Percentiles rank a stretch among this genome's conserved stretches.
These are phyloP conservation scores for Zygnema cylindricum DNA, from an alignment of 139 green algal genomes.

Conservation along the genomic window DNA sequence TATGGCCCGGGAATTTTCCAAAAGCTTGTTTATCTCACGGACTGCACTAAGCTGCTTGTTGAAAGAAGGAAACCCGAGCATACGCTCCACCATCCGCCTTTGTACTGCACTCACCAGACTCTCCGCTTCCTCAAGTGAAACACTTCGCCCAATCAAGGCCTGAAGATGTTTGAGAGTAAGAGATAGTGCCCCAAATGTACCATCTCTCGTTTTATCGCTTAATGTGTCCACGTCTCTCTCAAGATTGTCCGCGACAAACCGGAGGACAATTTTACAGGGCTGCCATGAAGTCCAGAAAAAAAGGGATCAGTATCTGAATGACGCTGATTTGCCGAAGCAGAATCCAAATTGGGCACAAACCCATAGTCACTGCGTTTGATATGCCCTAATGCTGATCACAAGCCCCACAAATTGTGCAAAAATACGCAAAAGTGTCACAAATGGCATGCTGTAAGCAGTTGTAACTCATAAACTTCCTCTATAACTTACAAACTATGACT, in stretches of 20 bases:
- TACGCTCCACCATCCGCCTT: conserved; percentile 67
- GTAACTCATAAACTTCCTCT: too few species aligned
- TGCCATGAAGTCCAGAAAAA: conserved; percentile 11
- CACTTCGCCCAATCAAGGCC: conserved; percentile 21
- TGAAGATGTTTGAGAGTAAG: conserved; percentile 35
- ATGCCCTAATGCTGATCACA: too few species aligned
- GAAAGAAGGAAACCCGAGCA: conserved; percentile 72
- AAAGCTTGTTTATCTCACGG: conserved; percentile 51
- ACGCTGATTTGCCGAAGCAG: too few species aligned
- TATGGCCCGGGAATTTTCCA: conserved; percentile 34
- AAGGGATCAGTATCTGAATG: neutral
- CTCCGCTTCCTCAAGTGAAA: conserved; percentile 23
- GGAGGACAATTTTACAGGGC: conserved; percentile 8
- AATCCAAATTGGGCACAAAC: too few species aligned
- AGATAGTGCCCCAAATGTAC: conserved; percentile 55
- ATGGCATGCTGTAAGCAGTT: too few species aligned
- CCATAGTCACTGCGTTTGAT: too few species aligned
- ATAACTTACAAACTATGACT: too few species aligned
- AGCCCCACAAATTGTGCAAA: too few species aligned
- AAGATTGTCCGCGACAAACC: conserved; percentile 47
- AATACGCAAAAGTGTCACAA: too few species aligned
- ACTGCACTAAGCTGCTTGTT: conserved; percentile 53
- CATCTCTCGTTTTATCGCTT: conserved; percentile 56
- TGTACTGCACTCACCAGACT: conserved; percentile 68
- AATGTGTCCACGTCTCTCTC: conserved; percentile 57